Evolutionary conservation across 2,329 filamentous ascomycete genomes (phyloP).

Genomic region (Chaetomium sp.): DNA sequence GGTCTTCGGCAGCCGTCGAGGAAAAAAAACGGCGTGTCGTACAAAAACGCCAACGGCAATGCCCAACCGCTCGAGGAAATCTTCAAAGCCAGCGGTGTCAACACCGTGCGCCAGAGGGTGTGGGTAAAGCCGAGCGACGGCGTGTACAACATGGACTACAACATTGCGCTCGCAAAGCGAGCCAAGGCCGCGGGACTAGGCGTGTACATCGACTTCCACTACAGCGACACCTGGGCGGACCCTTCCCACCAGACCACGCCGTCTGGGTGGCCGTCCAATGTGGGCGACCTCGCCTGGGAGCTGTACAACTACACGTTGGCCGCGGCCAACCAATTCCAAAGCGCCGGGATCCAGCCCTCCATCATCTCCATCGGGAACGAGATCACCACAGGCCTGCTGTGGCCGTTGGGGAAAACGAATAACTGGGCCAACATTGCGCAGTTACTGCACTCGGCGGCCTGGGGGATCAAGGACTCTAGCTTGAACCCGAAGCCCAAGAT

Average conservation of each 20-base stretch:
- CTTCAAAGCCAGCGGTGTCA: conserved; percentile 54
- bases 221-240: conserved; percentile 50
- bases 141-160: conserved; percentile 64
- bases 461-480: conserved; percentile 57
- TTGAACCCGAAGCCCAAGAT: conserved; percentile 55
- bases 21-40: conserved; percentile 54
- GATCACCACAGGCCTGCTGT: conserved; percentile 61
- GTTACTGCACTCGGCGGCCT: conserved; percentile 57
- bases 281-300: conserved; percentile 52
- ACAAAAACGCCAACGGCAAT: conserved; percentile 50
- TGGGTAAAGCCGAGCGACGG: conserved; percentile 64
- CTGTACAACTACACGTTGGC: conserved; percentile 64
- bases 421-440: conserved; percentile 54
- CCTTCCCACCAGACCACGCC: conserved; percentile 57
- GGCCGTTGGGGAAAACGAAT: conserved; percentile 52
- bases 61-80: conserved; percentile 56
- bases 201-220: conserved; percentile 38
- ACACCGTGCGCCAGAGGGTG: conserved; percentile 63
- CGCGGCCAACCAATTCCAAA: conserved; percentile 54
- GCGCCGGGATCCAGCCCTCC: conserved; percentile 46
- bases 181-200: conserved; percentile 56
- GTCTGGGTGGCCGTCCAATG: conserved; percentile 54
- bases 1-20: conserved; percentile 60
- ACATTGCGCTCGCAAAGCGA: conserved; percentile 59
- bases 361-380: conserved; percentile 71